A percentile compares a stretch with the other conserved stretches of the same genome.
phyloP scores from a whole-genome alignment of 768 basidiomycete species.

The Steccherinum ochraceum region DNA sequence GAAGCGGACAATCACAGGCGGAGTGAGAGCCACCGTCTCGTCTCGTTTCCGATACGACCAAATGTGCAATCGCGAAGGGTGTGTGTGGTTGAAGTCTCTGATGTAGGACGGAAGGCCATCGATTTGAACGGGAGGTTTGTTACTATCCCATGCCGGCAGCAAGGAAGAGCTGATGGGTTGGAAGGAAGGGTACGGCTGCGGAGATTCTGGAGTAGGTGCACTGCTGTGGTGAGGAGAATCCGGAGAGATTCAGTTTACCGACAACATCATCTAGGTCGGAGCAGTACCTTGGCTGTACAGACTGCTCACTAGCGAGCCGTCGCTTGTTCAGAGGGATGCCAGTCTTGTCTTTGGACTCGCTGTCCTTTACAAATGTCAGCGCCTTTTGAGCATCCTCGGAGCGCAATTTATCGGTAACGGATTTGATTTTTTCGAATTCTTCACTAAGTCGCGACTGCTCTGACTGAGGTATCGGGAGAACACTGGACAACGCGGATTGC shows the following conservation, averaged over 20 bases:
- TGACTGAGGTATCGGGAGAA: slow-evolving; percentile 21
- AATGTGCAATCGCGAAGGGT: slow-evolving; percentile 41
- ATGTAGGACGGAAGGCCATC: slow-evolving; percentile 49
- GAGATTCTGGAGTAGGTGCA: slow-evolving; percentile 51
- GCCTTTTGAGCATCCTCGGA: slow-evolving; percentile 55
- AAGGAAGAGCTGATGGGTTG: slow-evolving; percentile 33
- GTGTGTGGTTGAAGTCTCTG: slow-evolving; percentile 45
- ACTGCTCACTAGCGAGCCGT: too few relatives aligned
- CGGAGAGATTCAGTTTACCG: too few relatives aligned
- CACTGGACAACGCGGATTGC: slow-evolving; percentile 20
- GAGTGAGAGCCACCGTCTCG: slow-evolving; percentile 5
- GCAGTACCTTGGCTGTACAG: too few relatives aligned
- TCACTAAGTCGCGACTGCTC: slow-evolving; percentile 17
- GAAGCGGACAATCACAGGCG: slow-evolving; percentile 46
- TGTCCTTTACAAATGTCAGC: slow-evolving; percentile 45
- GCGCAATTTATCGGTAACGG: slow-evolving; percentile 39
- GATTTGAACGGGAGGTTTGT: slow-evolving; percentile 32
- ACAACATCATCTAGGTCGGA: not conserved
- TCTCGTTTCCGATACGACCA: slow-evolving; percentile 31
- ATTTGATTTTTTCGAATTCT: slow-evolving; percentile 42
- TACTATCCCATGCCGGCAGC: slow-evolving; percentile 36
- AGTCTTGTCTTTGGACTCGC: slow-evolving; percentile 45
- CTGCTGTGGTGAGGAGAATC: slow-evolving; percentile 30
- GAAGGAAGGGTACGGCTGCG: slow-evolving; percentile 46
- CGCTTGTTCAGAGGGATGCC: slow-evolving; percentile 10